These are phyloP conservation scores for Sarcomyxa edulis DNA, from an alignment of 768 basidiomycete species.

Conservation along the genomic window DNA sequence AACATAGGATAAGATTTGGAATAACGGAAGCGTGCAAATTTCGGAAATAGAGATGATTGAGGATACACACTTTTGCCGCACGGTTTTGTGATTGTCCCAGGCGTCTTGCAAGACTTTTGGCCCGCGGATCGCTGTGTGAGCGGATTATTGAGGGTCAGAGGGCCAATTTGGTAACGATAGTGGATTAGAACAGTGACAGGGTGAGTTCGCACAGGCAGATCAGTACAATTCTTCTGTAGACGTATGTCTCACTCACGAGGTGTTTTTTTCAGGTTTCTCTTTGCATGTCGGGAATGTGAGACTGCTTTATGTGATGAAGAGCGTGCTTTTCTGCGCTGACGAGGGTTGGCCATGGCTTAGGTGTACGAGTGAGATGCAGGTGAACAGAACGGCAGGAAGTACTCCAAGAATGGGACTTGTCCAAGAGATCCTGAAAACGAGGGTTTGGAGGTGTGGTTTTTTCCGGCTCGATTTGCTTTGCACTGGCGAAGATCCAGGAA, in stretches of 20 bases:
- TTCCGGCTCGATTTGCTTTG: too few relatives aligned
- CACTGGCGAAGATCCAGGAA: too few relatives aligned
- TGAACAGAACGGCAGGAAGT: constrained; percentile 6
- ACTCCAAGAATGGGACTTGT: too few relatives aligned
- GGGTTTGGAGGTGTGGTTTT: too few relatives aligned
- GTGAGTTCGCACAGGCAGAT: neutral
- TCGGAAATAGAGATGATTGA: neutral
- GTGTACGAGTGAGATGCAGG: neutral
- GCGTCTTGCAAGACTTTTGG: constrained; percentile 77
- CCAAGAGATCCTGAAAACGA: too few relatives aligned
- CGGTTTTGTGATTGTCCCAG: constrained; percentile 86
- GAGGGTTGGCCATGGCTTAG: constrained; percentile 81
- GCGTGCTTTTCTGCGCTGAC: constrained; percentile 82
- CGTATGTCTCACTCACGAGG: constrained; percentile 59
- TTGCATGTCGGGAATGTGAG: constrained; percentile 69
- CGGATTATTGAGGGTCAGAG: constrained; percentile 6
- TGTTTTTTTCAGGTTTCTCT: constrained; percentile 73
- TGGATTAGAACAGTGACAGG: neutral
- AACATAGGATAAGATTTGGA: neutral
- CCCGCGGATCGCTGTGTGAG: constrained; percentile 56
- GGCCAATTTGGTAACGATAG: neutral
- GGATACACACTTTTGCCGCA: constrained; percentile 79
- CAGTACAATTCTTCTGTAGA: neutral
- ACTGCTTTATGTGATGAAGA: constrained; percentile 72
- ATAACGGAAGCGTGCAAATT: neutral